These are phyloP conservation scores for Canavalia ensiformis DNA, from an alignment of 306 rosid genomes.

Conservation along the genomic window DNA sequence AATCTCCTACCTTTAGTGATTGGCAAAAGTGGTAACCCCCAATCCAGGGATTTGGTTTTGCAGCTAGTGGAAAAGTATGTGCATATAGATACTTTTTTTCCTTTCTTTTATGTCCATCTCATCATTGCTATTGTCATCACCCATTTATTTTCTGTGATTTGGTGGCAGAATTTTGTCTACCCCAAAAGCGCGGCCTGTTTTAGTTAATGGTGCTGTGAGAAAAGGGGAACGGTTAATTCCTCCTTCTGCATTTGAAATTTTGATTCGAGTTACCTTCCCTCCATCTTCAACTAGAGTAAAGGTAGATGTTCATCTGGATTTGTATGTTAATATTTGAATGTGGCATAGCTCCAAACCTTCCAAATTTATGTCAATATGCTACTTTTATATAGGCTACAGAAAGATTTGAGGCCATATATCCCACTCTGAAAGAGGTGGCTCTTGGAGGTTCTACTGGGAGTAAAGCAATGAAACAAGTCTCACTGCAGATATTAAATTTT, in stretches of 20 bases:
- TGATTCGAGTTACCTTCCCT: slow-evolving; percentile 78
- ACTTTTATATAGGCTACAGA: slow-evolving; percentile 81
- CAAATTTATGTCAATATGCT: slow-evolving; percentile 34
- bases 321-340: slow-evolving; percentile 22
- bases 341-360: slow-evolving; percentile 20
- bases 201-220: slow-evolving; percentile 86
- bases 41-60: slow-evolving; percentile 85
- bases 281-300: slow-evolving; percentile 81
- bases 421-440: slow-evolving; percentile 84
- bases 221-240: slow-evolving; percentile 93
- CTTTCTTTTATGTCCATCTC: neutral
- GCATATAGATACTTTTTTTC: neutral
- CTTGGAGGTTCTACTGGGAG: slow-evolving; percentile 90
- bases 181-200: slow-evolving; percentile 84
- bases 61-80: slow-evolving; percentile 89
- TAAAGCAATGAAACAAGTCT: slow-evolving; percentile 91
- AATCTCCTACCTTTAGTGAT: slow-evolving; percentile 78
- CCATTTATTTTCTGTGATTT: slow-evolving; percentile 34
- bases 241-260: slow-evolving; percentile 78
- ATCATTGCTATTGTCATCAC: neutral
- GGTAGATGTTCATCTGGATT: slow-evolving; percentile 56
- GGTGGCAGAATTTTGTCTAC: slow-evolving; percentile 77
- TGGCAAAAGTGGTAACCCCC: slow-evolving; percentile 82
- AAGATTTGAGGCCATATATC: slow-evolving; percentile 88
- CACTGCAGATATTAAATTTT: slow-evolving; percentile 78